Base-by-base conservation (phyloP, 345 rosid genomes). In the Pugionium dolabratum region DNA sequence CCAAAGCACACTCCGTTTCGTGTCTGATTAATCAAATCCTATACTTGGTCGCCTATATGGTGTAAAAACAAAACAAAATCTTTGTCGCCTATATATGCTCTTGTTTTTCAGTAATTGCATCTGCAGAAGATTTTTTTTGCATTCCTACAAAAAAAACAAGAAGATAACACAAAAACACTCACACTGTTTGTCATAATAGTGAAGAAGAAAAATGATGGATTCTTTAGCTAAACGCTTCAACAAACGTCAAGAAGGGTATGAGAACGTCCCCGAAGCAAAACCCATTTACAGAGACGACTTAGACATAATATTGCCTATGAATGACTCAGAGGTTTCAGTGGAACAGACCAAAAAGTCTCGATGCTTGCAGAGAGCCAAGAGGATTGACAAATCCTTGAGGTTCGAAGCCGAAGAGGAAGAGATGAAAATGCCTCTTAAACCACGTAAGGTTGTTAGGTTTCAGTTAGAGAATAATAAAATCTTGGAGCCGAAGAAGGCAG, bases 381-480 rank as follows among this genome's bases (percentile, higher is more conserved):
- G 66, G 69, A 76, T 70, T 28, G 67, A 60, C 57, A 42, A 8
- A 35, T 27, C 71, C 9, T 9, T 71, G 3, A 77, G 63, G 30
- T 52, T 75, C 37, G 60, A 78, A 70, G 84, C 78, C 4, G 78
- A 73, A 51, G 76, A 58, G 4, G 59, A 64, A 40, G 65, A 64
- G 62, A 59, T 51, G 46, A 43, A 52, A 55, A 54, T 67, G 59
- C 73, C 64, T 55, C 26, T 1, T 40, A 50, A 41, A 51, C 55
- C 72, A 29, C 77, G 67, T 52, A 78, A 70, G 36, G 77, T 73
- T 31, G 77, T 74, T 47, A 74, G 64, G 52, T 74, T 74, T 61
- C 63, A 61, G 58, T 54, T 74, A 48, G 77, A 74, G 54, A 67
- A 66, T 2, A 73, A 73, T 33, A 73, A 66, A 18, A 59, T 73